A percentile compares a stretch with the other conserved stretches of the same genome.
phyloP scores from a whole-genome alignment of 1,284 basidiomycete species.

The Ganoderma boninense region DNA sequence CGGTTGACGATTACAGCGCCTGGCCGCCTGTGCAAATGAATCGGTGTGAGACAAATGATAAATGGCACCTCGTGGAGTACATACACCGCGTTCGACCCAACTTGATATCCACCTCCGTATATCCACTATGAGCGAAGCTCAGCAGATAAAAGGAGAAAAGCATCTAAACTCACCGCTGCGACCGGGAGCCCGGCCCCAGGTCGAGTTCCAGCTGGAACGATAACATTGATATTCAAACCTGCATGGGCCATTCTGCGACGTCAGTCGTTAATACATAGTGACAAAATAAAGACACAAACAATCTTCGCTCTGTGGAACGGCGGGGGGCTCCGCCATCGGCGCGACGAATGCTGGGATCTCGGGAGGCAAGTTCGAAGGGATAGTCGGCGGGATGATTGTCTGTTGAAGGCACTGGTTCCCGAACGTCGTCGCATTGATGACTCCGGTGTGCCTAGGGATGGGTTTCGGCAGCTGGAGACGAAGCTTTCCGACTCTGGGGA shows the following conservation, averaged over 20 bases:
- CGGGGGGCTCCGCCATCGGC: conserved; percentile 44
- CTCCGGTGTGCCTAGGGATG: conserved; percentile 48
- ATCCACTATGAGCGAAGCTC: conserved; percentile 33
- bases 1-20: conserved; percentile 39
- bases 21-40: conserved; percentile 21
- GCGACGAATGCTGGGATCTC: conserved; percentile 46
- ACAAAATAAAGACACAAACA: conserved; percentile 44
- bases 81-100: conserved; percentile 34
- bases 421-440: conserved; percentile 49
- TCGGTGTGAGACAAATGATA: neutral
- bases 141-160: neutral
- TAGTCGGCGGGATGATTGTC: conserved; percentile 39
- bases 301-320: conserved; percentile 50
- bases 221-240: conserved; percentile 68
- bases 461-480: conserved; percentile 56
- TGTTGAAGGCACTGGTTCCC: conserved; percentile 64
- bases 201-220: conserved; percentile 52
- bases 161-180: conserved; percentile 36
- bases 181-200: conserved; percentile 49
- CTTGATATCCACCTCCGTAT: conserved; percentile 35
- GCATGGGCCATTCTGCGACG: neutral
- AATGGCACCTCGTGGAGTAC: neutral
- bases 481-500: conserved; percentile 33
- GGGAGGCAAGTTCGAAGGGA: conserved; percentile 39
- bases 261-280: neutral